phyloP scores from a whole-genome alignment of 1,284 basidiomycete genomes.

The Malassezia yamatoensis region DNA sequence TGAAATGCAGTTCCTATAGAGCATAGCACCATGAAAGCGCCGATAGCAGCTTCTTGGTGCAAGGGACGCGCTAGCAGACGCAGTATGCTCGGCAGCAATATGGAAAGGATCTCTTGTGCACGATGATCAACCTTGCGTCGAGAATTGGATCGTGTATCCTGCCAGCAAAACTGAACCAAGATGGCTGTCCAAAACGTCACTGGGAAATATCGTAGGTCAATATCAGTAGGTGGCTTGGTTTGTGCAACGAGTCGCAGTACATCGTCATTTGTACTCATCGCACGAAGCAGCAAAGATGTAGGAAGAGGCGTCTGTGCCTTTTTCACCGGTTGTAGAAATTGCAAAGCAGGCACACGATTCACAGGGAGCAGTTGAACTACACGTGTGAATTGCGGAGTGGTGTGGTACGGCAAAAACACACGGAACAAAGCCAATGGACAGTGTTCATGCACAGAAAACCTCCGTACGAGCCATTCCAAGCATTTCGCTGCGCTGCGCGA shows the following conservation, averaged over 20 bases:
- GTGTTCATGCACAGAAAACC: constrained; percentile 91
- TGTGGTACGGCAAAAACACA: constrained; percentile 86
- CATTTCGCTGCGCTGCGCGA: constrained; percentile 72
- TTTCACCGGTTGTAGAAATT: constrained; percentile 33
- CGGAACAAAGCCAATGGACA: constrained; percentile 70
- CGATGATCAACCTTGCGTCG: constrained; percentile 25
- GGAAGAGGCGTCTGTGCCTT: constrained; percentile 36
- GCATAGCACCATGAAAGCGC: constrained; percentile 37
- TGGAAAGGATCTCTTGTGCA: constrained; percentile 35
- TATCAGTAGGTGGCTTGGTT: constrained; percentile 55
- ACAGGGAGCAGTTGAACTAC: constrained; percentile 70
- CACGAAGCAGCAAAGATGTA: constrained; percentile 28
- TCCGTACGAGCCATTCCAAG: constrained; percentile 89
- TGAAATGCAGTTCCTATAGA: constrained; percentile 31
- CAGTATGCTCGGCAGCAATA: constrained; percentile 47
- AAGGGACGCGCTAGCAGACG: constrained; percentile 18
- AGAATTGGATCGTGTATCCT: constrained; percentile 24
- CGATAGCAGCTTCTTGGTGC: constrained; percentile 29
- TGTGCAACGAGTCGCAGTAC: constrained; percentile 59
- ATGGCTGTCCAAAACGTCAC: constrained; percentile 74
- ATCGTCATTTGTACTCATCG: constrained; percentile 54
- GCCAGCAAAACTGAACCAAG: constrained; percentile 60
- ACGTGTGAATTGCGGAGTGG: constrained; percentile 85
- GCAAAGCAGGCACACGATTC: constrained; percentile 22
- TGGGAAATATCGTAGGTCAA: constrained; percentile 63